phyloP scores from a whole-genome alignment of 495 filamentous ascomycete species.

The Immersiella caudata region DNA sequence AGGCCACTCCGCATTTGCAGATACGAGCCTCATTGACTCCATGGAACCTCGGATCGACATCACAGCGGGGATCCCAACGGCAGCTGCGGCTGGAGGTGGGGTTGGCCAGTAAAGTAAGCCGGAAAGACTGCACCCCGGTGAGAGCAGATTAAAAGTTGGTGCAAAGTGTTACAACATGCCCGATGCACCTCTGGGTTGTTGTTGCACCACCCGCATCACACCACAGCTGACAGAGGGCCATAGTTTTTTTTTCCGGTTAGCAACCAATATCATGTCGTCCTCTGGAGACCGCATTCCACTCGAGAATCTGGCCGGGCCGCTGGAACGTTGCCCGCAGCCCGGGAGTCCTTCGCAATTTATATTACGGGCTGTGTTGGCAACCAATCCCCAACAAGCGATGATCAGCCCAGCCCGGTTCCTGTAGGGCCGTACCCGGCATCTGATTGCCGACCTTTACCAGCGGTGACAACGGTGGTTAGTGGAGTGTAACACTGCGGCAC shows the following conservation, averaged over 20 bases:
- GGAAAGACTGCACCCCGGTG: constrained; percentile 2
- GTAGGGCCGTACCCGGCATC: constrained; percentile 8
- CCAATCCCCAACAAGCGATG: background rate
- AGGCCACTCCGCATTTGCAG: constrained; percentile 10
- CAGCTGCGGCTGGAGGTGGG: background rate
- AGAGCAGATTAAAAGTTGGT: background rate
- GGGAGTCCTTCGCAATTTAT: constrained; percentile 1
- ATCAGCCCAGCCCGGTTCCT: constrained; percentile 1
- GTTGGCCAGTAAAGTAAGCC: background rate
- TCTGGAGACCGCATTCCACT: no score
- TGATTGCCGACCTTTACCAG: constrained; percentile 1
- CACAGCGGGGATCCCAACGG: background rate
- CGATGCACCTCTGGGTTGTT: background rate
- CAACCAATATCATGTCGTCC: no score
- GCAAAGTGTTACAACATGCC: background rate
- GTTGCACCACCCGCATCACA: background rate
- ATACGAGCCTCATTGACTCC: constrained; percentile 7
- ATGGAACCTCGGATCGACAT: background rate
- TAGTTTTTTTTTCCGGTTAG: no score
- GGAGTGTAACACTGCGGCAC: constrained; percentile 5
- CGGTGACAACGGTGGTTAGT: background rate
- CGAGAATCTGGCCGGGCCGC: no score
- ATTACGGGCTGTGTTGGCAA: background rate
- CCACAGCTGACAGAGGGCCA: background rate
- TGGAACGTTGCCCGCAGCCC: background rate